Conservation (phyloP, 2,329 filamentous ascomycete species). For the Sporothrix sp. region DNA sequence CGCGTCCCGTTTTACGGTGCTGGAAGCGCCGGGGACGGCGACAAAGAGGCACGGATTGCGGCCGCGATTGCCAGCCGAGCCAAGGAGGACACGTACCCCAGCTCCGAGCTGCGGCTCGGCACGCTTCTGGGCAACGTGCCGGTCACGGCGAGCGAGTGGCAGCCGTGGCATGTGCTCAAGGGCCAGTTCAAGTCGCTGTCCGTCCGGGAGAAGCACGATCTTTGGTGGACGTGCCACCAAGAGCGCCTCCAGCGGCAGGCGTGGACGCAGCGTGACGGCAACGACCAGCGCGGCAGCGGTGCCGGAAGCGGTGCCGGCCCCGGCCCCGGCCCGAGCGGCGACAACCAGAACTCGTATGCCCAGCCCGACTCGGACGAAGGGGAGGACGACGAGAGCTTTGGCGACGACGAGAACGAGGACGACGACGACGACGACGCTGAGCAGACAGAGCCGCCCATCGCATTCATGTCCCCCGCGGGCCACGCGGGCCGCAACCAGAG, state of each 20-base stretch:
- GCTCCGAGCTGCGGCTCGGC: conserved; percentile 16
- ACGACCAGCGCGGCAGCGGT: conserved; percentile 25
- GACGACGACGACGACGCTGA: neutral
- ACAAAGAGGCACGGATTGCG: no score
- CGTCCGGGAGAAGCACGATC: conserved; percentile 27
- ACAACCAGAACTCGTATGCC: neutral
- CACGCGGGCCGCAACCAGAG: no score
- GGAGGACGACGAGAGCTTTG: conserved; percentile 19
- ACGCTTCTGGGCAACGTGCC: conserved; percentile 30
- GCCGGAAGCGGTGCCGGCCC: no score
- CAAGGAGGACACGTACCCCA: conserved; percentile 29
- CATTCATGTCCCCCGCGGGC: no score
- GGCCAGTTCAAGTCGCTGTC: conserved; percentile 33
- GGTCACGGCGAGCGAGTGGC: conserved; percentile 30
- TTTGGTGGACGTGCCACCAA: conserved; percentile 25
- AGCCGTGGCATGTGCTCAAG: conserved; percentile 36
- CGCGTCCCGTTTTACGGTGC: no score
- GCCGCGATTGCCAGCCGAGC: no score
- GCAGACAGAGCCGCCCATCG: neutral
- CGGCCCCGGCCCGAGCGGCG: no score
- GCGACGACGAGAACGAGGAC: conserved; percentile 9
- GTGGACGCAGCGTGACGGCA: conserved; percentile 21
- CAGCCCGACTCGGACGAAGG: neutral
- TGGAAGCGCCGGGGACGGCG: no score
- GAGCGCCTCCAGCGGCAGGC: conserved; percentile 19